A percentile compares a stretch with the other conserved stretches of the same genome.
Conservation (phyloP, 2,329 filamentous ascomycete genomes). For the Aspergillus sp. region DNA sequence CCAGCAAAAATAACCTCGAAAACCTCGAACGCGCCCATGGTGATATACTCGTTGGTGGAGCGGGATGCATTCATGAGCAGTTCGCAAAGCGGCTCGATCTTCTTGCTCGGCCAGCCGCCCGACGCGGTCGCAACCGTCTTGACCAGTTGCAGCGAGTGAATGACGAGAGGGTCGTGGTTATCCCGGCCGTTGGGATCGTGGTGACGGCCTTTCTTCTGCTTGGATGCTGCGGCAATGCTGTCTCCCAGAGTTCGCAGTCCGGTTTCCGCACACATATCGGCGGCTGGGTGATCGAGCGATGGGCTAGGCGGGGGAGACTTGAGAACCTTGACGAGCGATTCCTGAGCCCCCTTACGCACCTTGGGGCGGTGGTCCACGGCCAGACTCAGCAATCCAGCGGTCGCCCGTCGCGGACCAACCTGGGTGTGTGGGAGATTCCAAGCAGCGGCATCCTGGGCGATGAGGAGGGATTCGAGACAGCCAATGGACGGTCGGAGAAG, state of each 20-base stretch:
- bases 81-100: constrained; percentile 89
- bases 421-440: constrained; percentile 84
- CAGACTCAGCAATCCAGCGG: constrained; percentile 79
- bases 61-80: constrained; percentile 81
- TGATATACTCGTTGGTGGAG: constrained; percentile 90
- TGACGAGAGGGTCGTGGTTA: constrained; percentile 73
- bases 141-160: constrained; percentile 86
- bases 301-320: constrained; percentile 84
- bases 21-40: constrained; percentile 92
- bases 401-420: constrained; percentile 79
- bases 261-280: constrained; percentile 93
- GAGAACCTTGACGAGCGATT: constrained; percentile 78
- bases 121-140: constrained; percentile 84
- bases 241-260: constrained; percentile 76
- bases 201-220: constrained; percentile 58
- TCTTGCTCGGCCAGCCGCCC: constrained; percentile 92
- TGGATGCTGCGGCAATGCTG: constrained; percentile 60
- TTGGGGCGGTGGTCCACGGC: constrained; percentile 86
- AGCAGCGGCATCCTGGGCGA: constrained; percentile 79
- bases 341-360: constrained; percentile 87
- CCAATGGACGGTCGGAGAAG: constrained; percentile 84
- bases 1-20: constrained; percentile 96
- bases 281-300: constrained; percentile 86
- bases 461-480: constrained; percentile 83
- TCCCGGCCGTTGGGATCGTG: constrained; percentile 41